phyloP scores from a whole-genome alignment of 257 asterid genomes.

The Henckelia pumila region DNA sequence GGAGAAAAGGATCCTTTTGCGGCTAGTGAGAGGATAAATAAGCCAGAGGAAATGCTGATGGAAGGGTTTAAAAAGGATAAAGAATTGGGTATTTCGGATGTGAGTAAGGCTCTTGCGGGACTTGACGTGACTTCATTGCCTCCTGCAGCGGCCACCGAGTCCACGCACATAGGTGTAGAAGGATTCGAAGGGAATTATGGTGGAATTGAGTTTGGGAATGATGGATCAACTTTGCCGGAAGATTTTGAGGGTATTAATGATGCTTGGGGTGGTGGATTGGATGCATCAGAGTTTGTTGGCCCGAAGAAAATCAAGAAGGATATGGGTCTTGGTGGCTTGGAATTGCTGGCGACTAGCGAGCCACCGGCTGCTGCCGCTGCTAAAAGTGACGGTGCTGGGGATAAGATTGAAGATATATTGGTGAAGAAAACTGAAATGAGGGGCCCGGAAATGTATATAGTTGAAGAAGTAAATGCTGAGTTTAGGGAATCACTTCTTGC shows the following conservation, averaged over 20 bases:
- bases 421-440: constrained; percentile 85
- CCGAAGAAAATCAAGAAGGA: constrained; percentile 74
- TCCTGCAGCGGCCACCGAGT: constrained; percentile 90
- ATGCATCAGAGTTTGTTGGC: constrained; percentile 88
- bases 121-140: constrained; percentile 85
- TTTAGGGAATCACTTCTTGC: constrained; percentile 86
- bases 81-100: constrained; percentile 56
- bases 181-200: constrained; percentile 99
- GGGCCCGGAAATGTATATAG: constrained; percentile 89
- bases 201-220: constrained; percentile 82
- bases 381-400: constrained; percentile 54
- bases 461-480: constrained; percentile 87
- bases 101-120: constrained; percentile 81
- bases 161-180: constrained; percentile 90
- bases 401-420: constrained; percentile 75
- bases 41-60: constrained; percentile 79
- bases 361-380: constrained; percentile 60
- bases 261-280: constrained; percentile 99
- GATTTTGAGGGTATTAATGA: constrained; percentile 93
- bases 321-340: constrained; percentile 95
- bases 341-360: constrained; percentile 69
- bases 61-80: constrained; percentile 94
- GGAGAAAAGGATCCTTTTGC: constrained; percentile 95
- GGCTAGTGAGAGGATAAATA: constrained; percentile 80
- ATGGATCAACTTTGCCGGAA: constrained; percentile 73